These are phyloP conservation scores for Ogataea neopini DNA, from an alignment of 805 yeast genomes.

Conservation along the genomic window DNA sequence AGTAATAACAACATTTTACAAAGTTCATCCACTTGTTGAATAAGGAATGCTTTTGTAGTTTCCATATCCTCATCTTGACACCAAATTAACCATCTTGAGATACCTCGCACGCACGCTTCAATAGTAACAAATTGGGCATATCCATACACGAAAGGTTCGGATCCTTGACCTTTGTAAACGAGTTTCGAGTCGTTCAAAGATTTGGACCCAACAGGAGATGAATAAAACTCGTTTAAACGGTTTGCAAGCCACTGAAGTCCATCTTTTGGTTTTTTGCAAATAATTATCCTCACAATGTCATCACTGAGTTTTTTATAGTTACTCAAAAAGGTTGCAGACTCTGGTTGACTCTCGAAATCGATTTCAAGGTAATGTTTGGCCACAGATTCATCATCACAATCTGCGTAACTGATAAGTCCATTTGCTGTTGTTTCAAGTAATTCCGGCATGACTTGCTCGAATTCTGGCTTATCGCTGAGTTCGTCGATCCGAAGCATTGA, in stretches of 20 bases:
- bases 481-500: slow-evolving; percentile 81
- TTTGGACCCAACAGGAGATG: slow-evolving; percentile 64
- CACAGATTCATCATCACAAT: slow-evolving; percentile 62
- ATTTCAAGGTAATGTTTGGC: slow-evolving; percentile 70
- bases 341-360: slow-evolving; percentile 88
- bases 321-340: slow-evolving; percentile 69
- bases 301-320: slow-evolving; percentile 84
- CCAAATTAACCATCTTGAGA: slow-evolving; percentile 96
- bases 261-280: slow-evolving; percentile 82
- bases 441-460: slow-evolving; percentile 59
- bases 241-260: slow-evolving; percentile 81
- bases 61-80: slow-evolving; percentile 60
- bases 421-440: slow-evolving; percentile 76
- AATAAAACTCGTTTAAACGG: slow-evolving; percentile 70
- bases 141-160: slow-evolving; percentile 72
- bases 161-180: slow-evolving; percentile 53
- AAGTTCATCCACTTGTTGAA: slow-evolving; percentile 60
- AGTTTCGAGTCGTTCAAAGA: slow-evolving; percentile 58
- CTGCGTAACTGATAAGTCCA: slow-evolving; percentile 71
- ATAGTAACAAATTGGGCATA: slow-evolving; percentile 81
- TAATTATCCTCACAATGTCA: slow-evolving; percentile 84
- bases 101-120: slow-evolving; percentile 88
- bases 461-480: slow-evolving; percentile 56
- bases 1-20: slow-evolving; percentile 76
- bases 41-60: slow-evolving; percentile 50